These are phyloP conservation scores for Neurospora sp. DNA, from an alignment of 2,329 filamentous ascomycete genomes.

Conservation along the genomic window DNA sequence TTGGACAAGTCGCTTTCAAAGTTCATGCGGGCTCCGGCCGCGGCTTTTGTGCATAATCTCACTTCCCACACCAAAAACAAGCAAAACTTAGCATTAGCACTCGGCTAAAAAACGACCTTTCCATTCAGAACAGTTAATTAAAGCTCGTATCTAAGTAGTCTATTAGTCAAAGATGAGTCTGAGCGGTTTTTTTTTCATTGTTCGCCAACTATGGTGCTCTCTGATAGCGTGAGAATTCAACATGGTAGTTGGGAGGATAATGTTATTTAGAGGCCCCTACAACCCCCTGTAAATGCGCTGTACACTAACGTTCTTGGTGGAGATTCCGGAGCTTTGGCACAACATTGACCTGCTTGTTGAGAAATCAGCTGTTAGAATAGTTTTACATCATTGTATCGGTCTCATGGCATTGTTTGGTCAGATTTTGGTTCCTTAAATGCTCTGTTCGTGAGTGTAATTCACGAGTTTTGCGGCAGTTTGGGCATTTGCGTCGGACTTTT, in stretches of 20 bases:
- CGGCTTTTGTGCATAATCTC: no score
- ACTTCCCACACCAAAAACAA: background rate
- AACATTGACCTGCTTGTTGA: background rate
- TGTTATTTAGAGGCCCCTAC: no score
- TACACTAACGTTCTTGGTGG: accelerated
- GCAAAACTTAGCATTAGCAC: background rate
- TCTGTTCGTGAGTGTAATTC: background rate
- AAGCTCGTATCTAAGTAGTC: no score
- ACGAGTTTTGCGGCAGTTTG: background rate
- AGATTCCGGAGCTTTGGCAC: background rate
- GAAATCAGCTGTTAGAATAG: background rate
- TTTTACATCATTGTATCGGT: background rate
- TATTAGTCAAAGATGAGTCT: no score
- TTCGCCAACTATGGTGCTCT: background rate
- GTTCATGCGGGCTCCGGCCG: no score
- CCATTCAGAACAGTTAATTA: no score
- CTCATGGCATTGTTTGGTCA: background rate
- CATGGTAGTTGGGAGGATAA: background rate
- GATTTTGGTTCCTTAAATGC: background rate
- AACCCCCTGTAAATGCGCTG: background rate
- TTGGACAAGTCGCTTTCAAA: no score
- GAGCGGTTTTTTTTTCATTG: no score
- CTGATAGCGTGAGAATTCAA: background rate
- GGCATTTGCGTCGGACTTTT: background rate
- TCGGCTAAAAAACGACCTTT: background rate